Evolutionary conservation across 2,329 filamentous ascomycete genomes (phyloP), one percentile per base, ranked within the genome.

Genomic region (Dactylella cylindrospora): DNA sequence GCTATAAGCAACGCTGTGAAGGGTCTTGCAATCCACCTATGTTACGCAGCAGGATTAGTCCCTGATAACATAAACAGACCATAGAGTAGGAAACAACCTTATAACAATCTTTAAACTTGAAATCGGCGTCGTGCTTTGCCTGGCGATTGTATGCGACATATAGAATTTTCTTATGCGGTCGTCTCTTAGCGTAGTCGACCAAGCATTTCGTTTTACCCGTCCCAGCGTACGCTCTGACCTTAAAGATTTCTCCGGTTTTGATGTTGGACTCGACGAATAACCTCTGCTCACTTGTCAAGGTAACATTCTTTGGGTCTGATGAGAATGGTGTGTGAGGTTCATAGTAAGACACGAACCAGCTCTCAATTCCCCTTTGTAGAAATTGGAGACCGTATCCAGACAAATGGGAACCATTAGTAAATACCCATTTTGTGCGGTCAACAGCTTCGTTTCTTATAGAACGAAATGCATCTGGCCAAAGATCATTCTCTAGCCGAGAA

Each of bases 201-300:
- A 68, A 52, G 45, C 66, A 64, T 41, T 66, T 66, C 1, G 67
- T 68, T 47, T 68, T 68, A 25, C 67, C 67, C 2, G 67, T 68
- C n/a, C 67, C 67, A 3, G 65, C 67, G 32, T 65, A 68, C 9
- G 67, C 67, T 17, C 65, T 59, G 5, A 68, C 50, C 19, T 68
- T 68, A 31, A 68, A 65, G 8, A 68, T 43, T 5, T 67, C 55
- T 1, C 65, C 64, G 9, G 46, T 41, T n/a, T 8, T 4, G 9
- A 68, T 49, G 43, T 68, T 53, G 15, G 53, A 52, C 8, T 54
- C 28, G 10, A 68, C 65, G 38, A 68, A 64, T 8, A 12, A 19
- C 26, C 41, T 39, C 47, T 68, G 66, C 23, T 68, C 66, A 7
- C 23, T 46, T 1, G 66, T 68, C 22, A 68, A 47, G 4, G 25